phyloP scores from a whole-genome alignment of 441 rosid genomes.

The Corymbia calophylla region DNA sequence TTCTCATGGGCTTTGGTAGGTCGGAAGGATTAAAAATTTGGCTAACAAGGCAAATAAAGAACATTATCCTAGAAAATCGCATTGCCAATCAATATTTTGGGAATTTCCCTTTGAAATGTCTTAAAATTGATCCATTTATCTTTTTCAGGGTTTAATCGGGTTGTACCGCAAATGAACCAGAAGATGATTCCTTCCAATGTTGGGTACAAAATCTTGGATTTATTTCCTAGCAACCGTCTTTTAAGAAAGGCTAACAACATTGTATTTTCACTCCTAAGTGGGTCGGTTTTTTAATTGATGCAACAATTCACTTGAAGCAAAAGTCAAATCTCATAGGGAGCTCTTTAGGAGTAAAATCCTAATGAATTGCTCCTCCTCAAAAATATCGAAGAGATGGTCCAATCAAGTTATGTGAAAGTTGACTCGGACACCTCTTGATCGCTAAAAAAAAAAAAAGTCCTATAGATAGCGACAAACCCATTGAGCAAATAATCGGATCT shows the following conservation, averaged over 20 bases:
- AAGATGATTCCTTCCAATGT: not conserved
- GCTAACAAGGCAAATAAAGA: not conserved
- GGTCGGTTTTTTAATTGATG: not conserved
- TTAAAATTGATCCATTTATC: no score
- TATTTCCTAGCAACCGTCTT: not conserved
- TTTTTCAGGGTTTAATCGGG: not conserved
- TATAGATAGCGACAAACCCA: not conserved
- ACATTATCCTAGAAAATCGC: not conserved
- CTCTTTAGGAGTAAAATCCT: not conserved
- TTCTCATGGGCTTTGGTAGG: not conserved
- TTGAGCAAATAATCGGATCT: not conserved
- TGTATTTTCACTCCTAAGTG: not conserved
- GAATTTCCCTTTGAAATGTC: not conserved
- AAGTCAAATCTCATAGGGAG: not conserved
- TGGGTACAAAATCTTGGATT: not conserved
- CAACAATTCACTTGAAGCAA: not conserved
- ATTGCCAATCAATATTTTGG: not conserved
- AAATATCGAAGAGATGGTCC: not conserved
- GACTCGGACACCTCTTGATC: not conserved
- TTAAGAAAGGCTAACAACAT: not conserved
- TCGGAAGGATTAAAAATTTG: not conserved
- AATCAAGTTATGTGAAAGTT: not conserved
- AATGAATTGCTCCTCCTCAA: not conserved
- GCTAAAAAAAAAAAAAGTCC: not conserved
- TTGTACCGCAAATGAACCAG: not conserved